Percentiles rank a stretch among this genome's conserved stretches.
phyloP scores from a whole-genome alignment of 345 rosid species.

The Populus deltoides region DNA sequence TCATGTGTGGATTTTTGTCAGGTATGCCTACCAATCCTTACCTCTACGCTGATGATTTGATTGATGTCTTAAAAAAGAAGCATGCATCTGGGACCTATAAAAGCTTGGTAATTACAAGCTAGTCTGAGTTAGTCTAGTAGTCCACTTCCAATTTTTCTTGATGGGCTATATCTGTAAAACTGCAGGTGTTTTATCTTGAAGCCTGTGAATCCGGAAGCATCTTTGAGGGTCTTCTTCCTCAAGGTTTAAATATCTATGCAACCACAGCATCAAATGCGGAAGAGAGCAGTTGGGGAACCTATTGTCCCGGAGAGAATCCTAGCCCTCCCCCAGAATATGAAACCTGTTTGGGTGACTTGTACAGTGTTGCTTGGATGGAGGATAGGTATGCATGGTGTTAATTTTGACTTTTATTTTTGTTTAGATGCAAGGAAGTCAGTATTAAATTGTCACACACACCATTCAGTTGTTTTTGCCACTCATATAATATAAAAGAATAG shows the following conservation, averaged over 20 bases:
- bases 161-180: constrained; percentile 9
- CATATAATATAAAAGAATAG: too few species aligned
- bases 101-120: constrained; percentile 55
- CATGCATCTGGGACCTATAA: constrained; percentile 74
- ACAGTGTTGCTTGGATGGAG: constrained; percentile 99
- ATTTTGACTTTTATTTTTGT: neutral
- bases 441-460: neutral
- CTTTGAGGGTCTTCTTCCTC: constrained; percentile 94
- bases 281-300: constrained; percentile 98
- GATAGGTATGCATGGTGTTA: constrained; percentile 56
- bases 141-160: neutral
- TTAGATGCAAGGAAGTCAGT: neutral
- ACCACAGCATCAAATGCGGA: constrained; percentile 91
- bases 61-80: constrained; percentile 67
- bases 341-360: constrained; percentile 96
- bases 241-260: constrained; percentile 86
- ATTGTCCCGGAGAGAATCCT: constrained; percentile 92
- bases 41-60: constrained; percentile 78
- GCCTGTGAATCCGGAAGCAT: constrained; percentile 99
- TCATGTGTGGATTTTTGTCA: constrained; percentile 23
- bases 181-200: constrained; percentile 96
- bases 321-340: constrained; percentile 88
- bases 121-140: neutral
- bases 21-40: constrained; percentile 97
- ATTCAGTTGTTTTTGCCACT: too few species aligned